Evolutionary conservation across 805 yeast species (phyloP), one percentile per base, ranked within the genome.

Genomic region (Debaryomyces hansenii): DNA sequence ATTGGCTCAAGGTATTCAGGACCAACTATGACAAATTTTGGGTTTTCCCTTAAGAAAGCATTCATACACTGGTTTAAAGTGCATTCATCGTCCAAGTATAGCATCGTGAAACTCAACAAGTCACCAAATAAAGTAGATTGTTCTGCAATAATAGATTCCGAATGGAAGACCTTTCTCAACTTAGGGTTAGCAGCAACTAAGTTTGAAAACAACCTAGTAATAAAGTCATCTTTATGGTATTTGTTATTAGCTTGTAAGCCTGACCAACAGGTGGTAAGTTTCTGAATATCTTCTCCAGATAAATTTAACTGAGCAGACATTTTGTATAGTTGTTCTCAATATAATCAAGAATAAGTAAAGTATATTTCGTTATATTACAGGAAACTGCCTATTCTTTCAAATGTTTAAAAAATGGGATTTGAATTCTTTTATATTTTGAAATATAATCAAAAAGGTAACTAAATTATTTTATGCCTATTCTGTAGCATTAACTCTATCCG

Each of bases 111-210:
- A 29, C 56, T 58, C 40, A 72, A 59, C 41, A 70, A 55, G 44
- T 72, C 77, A 10, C 64, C 62, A 50, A 72, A 65, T 15, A 69
- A 55, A n/a, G 45, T 39, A n/a, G 68, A 51, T 37, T 72, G 76
- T 43, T 64, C 60, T 27, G 55, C 43, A 18, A 63, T 48, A n/a
- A 49, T 51, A 12, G 51, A 57, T 7, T 57, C 57, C 32, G 58
- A 47, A 24, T 49, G 42, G 41, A 67, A 62, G 10, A 55, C 41
- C 14, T 47, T 37, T 39, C 56, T 62, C 20, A 70, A 51, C 2
- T 57, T 47, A 0, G 66, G 55, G 50, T 67, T 64, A 16, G 65
- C 58, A 5, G 59, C 61, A n/a, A 70, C 46, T 48, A 72, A 62
- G 46, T 69, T 66, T 34, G 62, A 49, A 47, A 63, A 71, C 42